Base-by-base conservation (phyloP, 2,329 filamentous ascomycete genomes). In the Trichocomaceae sp. region DNA sequence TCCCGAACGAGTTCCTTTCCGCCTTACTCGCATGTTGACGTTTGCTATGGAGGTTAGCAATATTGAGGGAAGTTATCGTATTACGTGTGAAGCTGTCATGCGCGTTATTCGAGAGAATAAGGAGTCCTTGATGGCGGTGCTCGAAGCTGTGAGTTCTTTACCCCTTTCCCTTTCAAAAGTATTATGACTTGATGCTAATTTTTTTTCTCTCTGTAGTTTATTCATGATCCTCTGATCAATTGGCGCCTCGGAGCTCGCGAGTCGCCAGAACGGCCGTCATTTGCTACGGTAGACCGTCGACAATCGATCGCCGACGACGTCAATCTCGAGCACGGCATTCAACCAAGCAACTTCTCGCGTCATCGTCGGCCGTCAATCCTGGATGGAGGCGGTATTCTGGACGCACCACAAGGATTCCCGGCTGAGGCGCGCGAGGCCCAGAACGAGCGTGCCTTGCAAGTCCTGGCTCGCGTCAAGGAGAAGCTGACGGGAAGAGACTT, bases 1-100 rank as follows among this genome's bases (percentile, higher is more conserved):
- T 68, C 93, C 93, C 0, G 93, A 99, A 73, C 81, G 92, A 51
- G 93, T 99, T 56, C 95, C 93, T 0, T 99, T 99, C 88, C 86
- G 95, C 56, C 79, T 99, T 47, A 99, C 93, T 2, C 84, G 93
- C 62, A 99, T 99, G 93, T 83, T 99, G 73, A 99, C 95, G 0
- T 99, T 96, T 69, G 95, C 95, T 20, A 99, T 99, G 93, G 93
- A 99, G 75, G 93, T 99, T 54, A 96, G 91, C 80, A 99, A 99
- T 68, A 99, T 99, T 62, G 93, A 99, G 72, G 93, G 93, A 63
- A 96, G 90, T 73, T 99, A 96, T 79, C 85, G 95, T 58, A 97
- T 96, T 56, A 97, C 93, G 5, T 99, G 92, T 64, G 95, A 99
- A 74, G 91, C 96, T 64, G 92, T 96, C 50, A 99, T 99, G 93